phyloP scores from a whole-genome alignment of 306 rosid species.

The Trifolium dubium region DNA sequence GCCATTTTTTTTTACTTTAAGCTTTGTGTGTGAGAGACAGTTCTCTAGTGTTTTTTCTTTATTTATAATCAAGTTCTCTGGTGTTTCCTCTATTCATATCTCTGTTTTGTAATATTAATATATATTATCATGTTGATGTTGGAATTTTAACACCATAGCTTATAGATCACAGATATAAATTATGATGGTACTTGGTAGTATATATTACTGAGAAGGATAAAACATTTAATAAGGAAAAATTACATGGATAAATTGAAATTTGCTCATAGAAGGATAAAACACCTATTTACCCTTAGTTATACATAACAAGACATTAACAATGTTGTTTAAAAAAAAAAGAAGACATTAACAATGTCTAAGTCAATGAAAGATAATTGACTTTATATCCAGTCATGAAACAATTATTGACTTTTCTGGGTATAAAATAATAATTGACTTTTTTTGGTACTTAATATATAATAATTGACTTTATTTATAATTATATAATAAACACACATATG shows the following conservation, averaged over 20 bases:
- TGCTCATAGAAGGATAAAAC: no score
- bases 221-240: no score
- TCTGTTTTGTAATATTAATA: neutral
- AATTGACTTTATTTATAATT: neutral
- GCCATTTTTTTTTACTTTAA: slow-evolving; percentile 4
- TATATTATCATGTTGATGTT: neutral
- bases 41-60: neutral
- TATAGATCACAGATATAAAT: no score
- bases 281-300: no score
- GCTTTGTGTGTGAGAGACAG: slow-evolving; percentile 26
- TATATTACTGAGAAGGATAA: no score
- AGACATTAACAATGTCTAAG: neutral
- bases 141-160: no score
- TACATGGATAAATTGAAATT: no score
- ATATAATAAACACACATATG: neutral
- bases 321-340: no score
- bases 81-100: neutral
- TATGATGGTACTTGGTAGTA: no score
- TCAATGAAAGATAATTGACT: slow-evolving; percentile 4
- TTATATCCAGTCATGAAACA: neutral
- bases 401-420: neutral
- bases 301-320: no score
- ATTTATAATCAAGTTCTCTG: neutral
- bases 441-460: neutral
- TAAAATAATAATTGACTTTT: neutral